These are phyloP conservation scores for Globisporangium alternatum DNA, from an alignment of 352 stramenopile genomes.

Conservation along the genomic window DNA sequence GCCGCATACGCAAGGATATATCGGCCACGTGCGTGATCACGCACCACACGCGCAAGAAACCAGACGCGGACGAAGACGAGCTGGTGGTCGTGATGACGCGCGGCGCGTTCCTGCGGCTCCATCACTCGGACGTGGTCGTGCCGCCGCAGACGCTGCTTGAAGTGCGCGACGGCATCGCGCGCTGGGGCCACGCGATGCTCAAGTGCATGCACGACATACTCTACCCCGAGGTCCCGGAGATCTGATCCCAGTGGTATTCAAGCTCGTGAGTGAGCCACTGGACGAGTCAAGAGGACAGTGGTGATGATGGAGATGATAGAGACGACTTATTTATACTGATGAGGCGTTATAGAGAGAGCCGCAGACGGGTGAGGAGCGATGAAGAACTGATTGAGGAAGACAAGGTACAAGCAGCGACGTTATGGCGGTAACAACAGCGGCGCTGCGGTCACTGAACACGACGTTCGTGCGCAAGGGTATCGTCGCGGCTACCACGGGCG, in stretches of 20 bases:
- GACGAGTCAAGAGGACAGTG: neutral
- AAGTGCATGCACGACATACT: slow-evolving; percentile 19
- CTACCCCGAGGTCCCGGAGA: slow-evolving; percentile 6
- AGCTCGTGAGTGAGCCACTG: neutral
- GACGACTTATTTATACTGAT: neutral
- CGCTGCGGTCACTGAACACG: slow-evolving; percentile 25
- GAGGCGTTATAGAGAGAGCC: neutral
- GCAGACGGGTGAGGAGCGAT: neutral
- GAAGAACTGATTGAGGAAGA: neutral
- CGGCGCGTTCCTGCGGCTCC: slow-evolving; percentile 18
- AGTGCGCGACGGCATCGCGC: slow-evolving; percentile 19
- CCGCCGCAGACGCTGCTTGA: slow-evolving; percentile 13
- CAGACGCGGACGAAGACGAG: neutral
- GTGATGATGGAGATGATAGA: neutral
- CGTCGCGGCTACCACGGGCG: slow-evolving; percentile 14
- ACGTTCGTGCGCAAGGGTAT: slow-evolving; percentile 37
- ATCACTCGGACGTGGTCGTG: slow-evolving; percentile 1
- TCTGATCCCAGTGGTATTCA: neutral
- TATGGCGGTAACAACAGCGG: slow-evolving; percentile 11
- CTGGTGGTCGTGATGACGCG: slow-evolving; percentile 19
- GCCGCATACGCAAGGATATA: slow-evolving; percentile 48
- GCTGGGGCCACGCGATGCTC: slow-evolving; percentile 23
- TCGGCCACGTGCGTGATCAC: slow-evolving; percentile 43
- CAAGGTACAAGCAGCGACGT: neutral
- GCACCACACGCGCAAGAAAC: slow-evolving; percentile 7